phyloP scores from a whole-genome alignment of 2,329 filamentous ascomycete species.

The Colletotrichum liriopes region DNA sequence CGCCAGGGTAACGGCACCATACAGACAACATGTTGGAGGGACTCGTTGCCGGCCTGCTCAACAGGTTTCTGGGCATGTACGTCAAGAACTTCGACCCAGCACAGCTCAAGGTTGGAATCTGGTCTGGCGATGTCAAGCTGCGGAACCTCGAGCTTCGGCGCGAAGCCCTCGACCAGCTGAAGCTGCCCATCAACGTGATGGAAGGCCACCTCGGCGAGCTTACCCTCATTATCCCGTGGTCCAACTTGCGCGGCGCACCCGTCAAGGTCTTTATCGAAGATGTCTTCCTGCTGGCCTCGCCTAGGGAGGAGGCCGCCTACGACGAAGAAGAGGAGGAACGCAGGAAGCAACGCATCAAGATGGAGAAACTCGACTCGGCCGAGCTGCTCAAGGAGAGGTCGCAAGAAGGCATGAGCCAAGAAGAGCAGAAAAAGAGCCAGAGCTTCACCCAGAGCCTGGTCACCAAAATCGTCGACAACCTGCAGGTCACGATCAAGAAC shows the following conservation, averaged over 20 bases:
- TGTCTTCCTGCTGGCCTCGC: constrained; percentile 94
- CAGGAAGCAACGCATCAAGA: constrained; percentile 91
- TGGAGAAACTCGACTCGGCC: constrained; percentile 97
- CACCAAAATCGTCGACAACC: constrained; percentile 97
- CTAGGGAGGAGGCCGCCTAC: constrained; percentile 95
- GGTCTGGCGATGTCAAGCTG: constrained; percentile 98
- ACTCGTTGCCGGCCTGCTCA: constrained; percentile 95
- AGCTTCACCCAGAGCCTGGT: constrained; percentile 96
- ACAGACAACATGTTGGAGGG: constrained; percentile 90
- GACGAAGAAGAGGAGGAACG: constrained; percentile 93
- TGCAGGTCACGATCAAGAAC: constrained; percentile 98
- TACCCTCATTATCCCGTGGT: constrained; percentile 96
- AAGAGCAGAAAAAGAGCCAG: constrained; percentile 98
- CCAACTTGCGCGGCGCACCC: constrained; percentile 93
- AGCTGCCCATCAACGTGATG: constrained; percentile 95
- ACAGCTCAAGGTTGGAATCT: constrained; percentile 98
- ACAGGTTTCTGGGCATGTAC: constrained; percentile 99
- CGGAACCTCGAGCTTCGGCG: constrained; percentile 91
- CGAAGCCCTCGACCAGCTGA: constrained; percentile 97
- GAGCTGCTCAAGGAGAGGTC: constrained; percentile 94
- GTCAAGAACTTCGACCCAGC: constrained; percentile 99
- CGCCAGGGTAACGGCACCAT: constrained; percentile 80
- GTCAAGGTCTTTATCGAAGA: constrained; percentile 97
- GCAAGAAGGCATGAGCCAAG: constrained; percentile 91
- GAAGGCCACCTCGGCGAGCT: constrained; percentile 95